Evolutionary conservation across 2,329 filamentous ascomycete genomes (phyloP).

Genomic region (Ophiostoma angusticollis): DNA sequence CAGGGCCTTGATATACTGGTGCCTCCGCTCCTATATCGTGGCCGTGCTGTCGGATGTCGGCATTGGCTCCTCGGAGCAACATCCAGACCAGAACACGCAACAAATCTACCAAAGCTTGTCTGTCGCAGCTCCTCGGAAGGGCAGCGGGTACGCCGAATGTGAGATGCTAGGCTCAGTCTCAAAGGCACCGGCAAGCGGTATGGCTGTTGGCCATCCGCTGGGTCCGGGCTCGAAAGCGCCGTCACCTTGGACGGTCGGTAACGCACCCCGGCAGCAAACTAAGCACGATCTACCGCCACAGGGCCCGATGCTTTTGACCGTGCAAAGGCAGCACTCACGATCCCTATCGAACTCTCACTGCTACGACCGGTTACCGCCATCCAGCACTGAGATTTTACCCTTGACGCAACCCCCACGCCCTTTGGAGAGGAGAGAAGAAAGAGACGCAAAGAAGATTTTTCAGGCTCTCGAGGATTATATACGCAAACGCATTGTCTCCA

Average conservation of each 20-base stretch:
- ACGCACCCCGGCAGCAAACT: neutral
- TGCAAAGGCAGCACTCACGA: neutral
- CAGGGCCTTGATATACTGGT: slow-evolving; percentile 32
- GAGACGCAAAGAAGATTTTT: slow-evolving; percentile 51
- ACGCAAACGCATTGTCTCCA: slow-evolving; percentile 51
- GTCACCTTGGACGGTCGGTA: neutral
- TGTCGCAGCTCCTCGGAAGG: no score
- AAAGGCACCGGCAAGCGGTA: no score
- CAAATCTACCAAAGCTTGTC: no score
- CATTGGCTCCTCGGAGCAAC: neutral
- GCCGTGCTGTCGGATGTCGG: slow-evolving; percentile 5
- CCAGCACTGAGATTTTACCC: no score
- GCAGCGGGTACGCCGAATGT: no score
- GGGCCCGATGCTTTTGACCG: neutral
- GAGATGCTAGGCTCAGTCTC: no score
- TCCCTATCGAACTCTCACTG: neutral
- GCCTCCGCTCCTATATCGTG: slow-evolving; percentile 26
- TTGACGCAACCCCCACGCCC: no score
- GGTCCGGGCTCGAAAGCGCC: no score
- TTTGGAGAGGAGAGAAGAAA: neutral
- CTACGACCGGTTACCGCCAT: no score
- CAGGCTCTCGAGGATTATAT: slow-evolving; percentile 68
- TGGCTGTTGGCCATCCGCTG: no score
- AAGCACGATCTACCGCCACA: neutral
- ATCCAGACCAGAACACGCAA: neutral